These are phyloP conservation scores for Limnanthes douglasii DNA, from an alignment of 345 rosid genomes.

Conservation along the genomic window DNA sequence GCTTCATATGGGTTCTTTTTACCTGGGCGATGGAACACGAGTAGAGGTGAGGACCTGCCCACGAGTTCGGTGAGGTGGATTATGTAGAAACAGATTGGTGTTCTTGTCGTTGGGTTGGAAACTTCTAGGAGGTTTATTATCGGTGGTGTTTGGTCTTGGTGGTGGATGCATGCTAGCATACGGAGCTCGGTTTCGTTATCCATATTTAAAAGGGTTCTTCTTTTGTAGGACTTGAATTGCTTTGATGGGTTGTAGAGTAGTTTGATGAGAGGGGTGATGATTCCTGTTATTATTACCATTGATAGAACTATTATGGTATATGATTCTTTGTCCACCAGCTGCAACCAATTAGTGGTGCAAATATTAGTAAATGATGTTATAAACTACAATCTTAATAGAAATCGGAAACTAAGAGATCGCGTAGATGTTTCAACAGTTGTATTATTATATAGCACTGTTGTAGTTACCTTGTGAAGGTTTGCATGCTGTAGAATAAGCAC, in stretches of 20 bases:
- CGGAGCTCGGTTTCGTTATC: slow-evolving; percentile 4
- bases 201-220: slow-evolving; percentile 8
- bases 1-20: not conserved
- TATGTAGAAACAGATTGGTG: slow-evolving; percentile 4
- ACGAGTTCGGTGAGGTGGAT: slow-evolving; percentile 14
- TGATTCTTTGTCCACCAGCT: slow-evolving; percentile 8
- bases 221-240: slow-evolving; percentile 8
- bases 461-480: slow-evolving; percentile 3
- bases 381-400: not conserved
- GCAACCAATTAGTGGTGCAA: not conserved
- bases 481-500: slow-evolving; percentile 2
- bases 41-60: slow-evolving; percentile 7
- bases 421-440: too few species aligned
- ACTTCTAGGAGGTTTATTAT: slow-evolving; percentile 7
- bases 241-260: slow-evolving; percentile 13
- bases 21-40: slow-evolving; percentile 3
- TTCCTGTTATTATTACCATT: slow-evolving; percentile 11
- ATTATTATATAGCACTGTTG: too few species aligned
- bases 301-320: slow-evolving; percentile 6
- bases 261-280: slow-evolving; percentile 9
- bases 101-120: slow-evolving; percentile 4
- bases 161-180: slow-evolving; percentile 9
- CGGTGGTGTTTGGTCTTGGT: slow-evolving; percentile 7
- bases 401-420: too few species aligned
- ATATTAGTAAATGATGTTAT: too few species aligned